Conservation (phyloP, 768 basidiomycete genomes). For the Kwoniella sp. region DNA sequence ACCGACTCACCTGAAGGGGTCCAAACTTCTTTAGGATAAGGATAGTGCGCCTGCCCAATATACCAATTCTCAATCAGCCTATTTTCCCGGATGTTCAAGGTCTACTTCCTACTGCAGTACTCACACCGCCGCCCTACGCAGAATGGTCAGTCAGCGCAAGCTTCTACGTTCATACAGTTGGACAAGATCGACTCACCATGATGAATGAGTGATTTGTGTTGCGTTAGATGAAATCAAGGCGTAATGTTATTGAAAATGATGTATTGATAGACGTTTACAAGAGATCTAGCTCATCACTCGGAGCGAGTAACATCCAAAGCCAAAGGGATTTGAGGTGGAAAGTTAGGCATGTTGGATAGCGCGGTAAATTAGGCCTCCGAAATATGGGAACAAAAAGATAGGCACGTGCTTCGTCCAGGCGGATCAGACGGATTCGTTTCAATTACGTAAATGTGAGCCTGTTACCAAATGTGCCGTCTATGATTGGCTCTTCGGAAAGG, state of each 20-base stretch:
- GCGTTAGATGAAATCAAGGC: background rate
- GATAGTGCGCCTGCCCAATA: constrained; percentile 64
- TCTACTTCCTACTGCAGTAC: constrained; percentile 1
- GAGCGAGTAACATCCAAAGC: constrained; percentile 2
- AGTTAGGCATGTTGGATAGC: background rate
- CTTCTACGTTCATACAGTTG: background rate
- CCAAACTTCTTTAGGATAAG: constrained; percentile 94
- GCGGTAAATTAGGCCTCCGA: background rate
- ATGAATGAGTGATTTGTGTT: constrained; percentile 8
- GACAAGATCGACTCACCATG: constrained; percentile 11
- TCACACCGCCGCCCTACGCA: constrained; percentile 33
- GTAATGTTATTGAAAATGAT: no score
- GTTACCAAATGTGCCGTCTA: constrained; percentile 4
- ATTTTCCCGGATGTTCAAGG: background rate
- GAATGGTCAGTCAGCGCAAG: background rate
- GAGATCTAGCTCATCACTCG: background rate
- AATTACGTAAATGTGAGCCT: background rate
- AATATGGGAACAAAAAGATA: background rate
- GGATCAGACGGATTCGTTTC: background rate
- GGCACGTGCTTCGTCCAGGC: constrained; percentile 1
- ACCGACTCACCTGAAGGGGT: constrained; percentile 73
- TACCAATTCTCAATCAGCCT: background rate
- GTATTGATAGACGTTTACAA: no score
- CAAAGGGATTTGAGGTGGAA: background rate
- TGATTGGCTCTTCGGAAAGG: constrained; percentile 27